Conservation (phyloP, 495 filamentous ascomycete species). For the Trichocladium uniseriatum region DNA sequence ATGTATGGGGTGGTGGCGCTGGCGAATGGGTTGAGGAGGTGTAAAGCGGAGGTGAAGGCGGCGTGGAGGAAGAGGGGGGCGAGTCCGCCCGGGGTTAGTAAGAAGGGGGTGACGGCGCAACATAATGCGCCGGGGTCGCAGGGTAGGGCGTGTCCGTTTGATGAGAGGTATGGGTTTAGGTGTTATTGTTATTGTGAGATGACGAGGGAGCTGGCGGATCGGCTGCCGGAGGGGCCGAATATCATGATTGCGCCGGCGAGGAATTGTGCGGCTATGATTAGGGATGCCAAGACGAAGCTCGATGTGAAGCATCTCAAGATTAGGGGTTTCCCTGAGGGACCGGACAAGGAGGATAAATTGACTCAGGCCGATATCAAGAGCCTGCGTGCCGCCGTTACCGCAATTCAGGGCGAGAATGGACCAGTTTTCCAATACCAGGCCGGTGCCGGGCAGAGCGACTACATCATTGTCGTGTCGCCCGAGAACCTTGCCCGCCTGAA, state of each 20-base stretch:
- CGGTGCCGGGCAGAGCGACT: conserved; percentile 6
- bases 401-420: not conserved
- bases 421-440: conserved; percentile 3
- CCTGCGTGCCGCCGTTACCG: conserved; percentile 4
- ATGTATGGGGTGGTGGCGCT: conserved; percentile 19
- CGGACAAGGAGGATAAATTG: conserved; percentile 11
- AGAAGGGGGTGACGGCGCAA: not conserved
- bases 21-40: conserved; percentile 8
- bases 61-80: not conserved
- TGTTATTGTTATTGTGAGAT: conserved; percentile 19
- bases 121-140: conserved; percentile 2
- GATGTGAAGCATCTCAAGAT: conserved; percentile 18
- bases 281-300: conserved; percentile 19
- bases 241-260: conserved; percentile 15
- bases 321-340: not conserved
- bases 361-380: conserved; percentile 1
- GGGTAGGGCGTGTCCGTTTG: conserved; percentile 8
- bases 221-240: conserved; percentile 17
- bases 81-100: not conserved
- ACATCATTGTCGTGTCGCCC: conserved; percentile 14
- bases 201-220: conserved; percentile 17
- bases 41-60: conserved; percentile 13
- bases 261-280: conserved; percentile 8
- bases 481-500: conserved; percentile 3
- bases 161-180: conserved; percentile 14